These are phyloP conservation scores for Aspergillus terreus DNA, from an alignment of 2,329 filamentous ascomycete species.

Conservation along the genomic window DNA sequence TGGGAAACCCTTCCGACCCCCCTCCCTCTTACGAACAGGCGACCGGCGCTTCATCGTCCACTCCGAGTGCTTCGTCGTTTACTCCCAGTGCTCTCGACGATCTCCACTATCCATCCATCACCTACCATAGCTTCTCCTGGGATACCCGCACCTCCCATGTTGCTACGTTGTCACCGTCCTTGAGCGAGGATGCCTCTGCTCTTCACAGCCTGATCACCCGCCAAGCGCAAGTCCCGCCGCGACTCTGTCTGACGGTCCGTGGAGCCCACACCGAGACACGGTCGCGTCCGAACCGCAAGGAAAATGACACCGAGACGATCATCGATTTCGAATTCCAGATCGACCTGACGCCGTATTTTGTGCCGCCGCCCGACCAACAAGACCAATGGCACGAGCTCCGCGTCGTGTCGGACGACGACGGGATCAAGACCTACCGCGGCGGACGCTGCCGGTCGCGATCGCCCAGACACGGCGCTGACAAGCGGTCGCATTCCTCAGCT, in stretches of 20 bases:
- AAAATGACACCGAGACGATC: slow-evolving; percentile 21
- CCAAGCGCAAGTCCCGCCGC: slow-evolving; percentile 43
- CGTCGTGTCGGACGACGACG: slow-evolving; percentile 22
- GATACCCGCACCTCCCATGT: slow-evolving; percentile 1
- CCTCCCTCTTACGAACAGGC: slow-evolving; percentile 2
- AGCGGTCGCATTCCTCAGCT: too few species aligned
- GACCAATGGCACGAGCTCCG: slow-evolving; percentile 13
- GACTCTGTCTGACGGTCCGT: slow-evolving; percentile 50
- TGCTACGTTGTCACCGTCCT: slow-evolving; percentile 5
- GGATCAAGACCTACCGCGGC: slow-evolving; percentile 23
- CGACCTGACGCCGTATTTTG: slow-evolving; percentile 18
- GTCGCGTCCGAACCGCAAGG: slow-evolving; percentile 12
- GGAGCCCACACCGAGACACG: slow-evolving; percentile 51
- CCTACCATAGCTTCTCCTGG: slow-evolving; percentile 6
- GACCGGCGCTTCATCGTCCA: not conserved
- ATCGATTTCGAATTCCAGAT: slow-evolving; percentile 30
- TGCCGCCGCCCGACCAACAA: slow-evolving; percentile 12
- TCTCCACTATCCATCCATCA: not conserved
- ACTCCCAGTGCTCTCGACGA: not conserved
- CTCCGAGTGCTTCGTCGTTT: not conserved
- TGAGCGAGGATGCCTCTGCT: slow-evolving; percentile 7
- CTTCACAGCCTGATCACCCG: slow-evolving; percentile 45
- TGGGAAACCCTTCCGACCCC: not conserved
- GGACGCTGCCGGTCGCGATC: slow-evolving; percentile 5
- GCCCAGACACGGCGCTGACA: too few species aligned